Conservation (phyloP, 1,284 basidiomycete species). For the Malassezia japonica region DNA sequence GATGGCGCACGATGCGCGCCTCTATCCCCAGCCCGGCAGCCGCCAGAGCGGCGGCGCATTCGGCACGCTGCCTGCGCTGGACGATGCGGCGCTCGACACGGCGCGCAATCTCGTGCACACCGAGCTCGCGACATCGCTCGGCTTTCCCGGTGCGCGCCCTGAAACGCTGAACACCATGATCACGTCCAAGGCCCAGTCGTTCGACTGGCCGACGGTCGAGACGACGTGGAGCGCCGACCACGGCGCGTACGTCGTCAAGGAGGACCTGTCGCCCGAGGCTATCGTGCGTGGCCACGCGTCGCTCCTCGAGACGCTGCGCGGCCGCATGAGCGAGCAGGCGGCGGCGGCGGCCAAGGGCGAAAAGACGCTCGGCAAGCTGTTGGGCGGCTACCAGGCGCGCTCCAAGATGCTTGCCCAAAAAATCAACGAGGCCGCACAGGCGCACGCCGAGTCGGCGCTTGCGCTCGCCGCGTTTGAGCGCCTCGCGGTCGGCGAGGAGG, state of each 20-base stretch:
- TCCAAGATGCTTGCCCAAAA: constrained; percentile 59
- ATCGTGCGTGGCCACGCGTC: constrained; percentile 60
- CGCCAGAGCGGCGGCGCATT: constrained; percentile 67
- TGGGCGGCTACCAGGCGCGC: constrained; percentile 82
- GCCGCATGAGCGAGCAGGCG: constrained; percentile 72
- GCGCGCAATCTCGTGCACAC: constrained; percentile 67
- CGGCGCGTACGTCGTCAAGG: constrained; percentile 58
- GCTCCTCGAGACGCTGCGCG: constrained; percentile 59
- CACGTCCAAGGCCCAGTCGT: constrained; percentile 53
- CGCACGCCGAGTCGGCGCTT: constrained; percentile 23
- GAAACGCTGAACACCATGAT: constrained; percentile 55
- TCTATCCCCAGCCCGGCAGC: constrained; percentile 72
- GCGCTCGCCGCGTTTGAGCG: constrained; percentile 29
- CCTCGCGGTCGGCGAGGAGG: constrained; percentile 28
- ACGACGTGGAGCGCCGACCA: constrained; percentile 56
- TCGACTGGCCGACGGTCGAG: constrained; percentile 36
- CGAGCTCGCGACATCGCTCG: constrained; percentile 69
- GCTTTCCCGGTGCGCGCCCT: constrained; percentile 71
- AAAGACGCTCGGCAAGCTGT: constrained; percentile 75
- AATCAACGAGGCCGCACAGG: constrained; percentile 19
- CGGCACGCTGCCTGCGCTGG: constrained; percentile 65
- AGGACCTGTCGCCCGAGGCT: constrained; percentile 55
- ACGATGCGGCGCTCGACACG: constrained; percentile 64
- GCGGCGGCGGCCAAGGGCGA: constrained; percentile 73
- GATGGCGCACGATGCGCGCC: constrained; percentile 77